phyloP scores from a whole-genome alignment of 495 filamentous ascomycete genomes.

The Lophium mytilinum region DNA sequence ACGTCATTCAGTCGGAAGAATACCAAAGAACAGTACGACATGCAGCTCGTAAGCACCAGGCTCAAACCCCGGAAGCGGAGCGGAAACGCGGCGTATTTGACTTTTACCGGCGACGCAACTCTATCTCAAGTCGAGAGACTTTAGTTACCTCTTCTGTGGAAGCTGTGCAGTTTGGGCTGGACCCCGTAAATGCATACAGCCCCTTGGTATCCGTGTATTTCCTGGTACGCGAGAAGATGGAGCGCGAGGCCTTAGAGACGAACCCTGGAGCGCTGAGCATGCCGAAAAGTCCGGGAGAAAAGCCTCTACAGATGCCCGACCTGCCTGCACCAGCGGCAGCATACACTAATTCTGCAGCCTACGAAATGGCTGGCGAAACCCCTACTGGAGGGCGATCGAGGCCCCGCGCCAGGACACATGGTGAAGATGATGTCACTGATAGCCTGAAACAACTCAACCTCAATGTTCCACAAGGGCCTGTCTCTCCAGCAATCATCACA shows the following conservation, averaged over 20 bases:
- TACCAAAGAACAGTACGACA: slow-evolving; percentile 74
- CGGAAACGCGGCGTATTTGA: slow-evolving; percentile 85
- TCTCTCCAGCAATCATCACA: slow-evolving; percentile 48
- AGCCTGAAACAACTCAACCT: slow-evolving; percentile 65
- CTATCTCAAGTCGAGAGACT: slow-evolving; percentile 77
- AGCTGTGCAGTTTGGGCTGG: slow-evolving; percentile 69
- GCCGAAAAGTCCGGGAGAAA: slow-evolving; percentile 49
- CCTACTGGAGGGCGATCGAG: slow-evolving; percentile 69
- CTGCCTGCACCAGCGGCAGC: slow-evolving; percentile 77
- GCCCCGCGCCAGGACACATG: slow-evolving; percentile 84
- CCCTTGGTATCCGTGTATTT: slow-evolving; percentile 93
- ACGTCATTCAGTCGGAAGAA: slow-evolving; percentile 79
- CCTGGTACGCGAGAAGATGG: slow-evolving; percentile 87
- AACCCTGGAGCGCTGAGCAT: slow-evolving; percentile 53
- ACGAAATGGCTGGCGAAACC: slow-evolving; percentile 76
- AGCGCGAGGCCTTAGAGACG: slow-evolving; percentile 63
- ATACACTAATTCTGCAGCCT: slow-evolving; percentile 74
- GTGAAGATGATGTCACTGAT: slow-evolving; percentile 83
- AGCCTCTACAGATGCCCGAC: slow-evolving; percentile 59
- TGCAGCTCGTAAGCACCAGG: slow-evolving; percentile 53
- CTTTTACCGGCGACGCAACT: slow-evolving; percentile 93
- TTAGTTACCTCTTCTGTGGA: slow-evolving; percentile 81
- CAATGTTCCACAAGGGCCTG: slow-evolving; percentile 43
- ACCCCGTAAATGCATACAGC: slow-evolving; percentile 89
- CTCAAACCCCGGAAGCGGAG: slow-evolving; percentile 58